These are phyloP conservation scores for Paracorniculantispora psalliotae DNA, from an alignment of 2,329 filamentous ascomycete genomes.

Conservation along the genomic window DNA sequence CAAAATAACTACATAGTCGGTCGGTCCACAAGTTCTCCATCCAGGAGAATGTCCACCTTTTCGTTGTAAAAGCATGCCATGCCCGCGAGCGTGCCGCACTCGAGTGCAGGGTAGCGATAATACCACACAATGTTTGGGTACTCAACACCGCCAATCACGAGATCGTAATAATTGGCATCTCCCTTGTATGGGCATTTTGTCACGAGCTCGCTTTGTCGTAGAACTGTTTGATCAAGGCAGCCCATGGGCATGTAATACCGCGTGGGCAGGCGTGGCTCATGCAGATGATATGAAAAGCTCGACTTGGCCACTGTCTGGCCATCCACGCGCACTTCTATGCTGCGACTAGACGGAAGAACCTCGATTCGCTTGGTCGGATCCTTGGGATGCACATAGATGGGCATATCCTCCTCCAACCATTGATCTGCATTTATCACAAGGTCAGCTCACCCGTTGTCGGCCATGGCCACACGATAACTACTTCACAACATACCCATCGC, in stretches of 20 bases:
- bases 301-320: conserved; percentile 45
- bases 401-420: conserved; percentile 52
- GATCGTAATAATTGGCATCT: conserved; percentile 56
- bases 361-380: conserved; percentile 64
- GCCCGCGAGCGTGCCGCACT: conserved; percentile 52
- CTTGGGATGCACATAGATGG: conserved; percentile 59
- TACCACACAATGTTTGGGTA: conserved; percentile 57
- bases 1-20: conserved; percentile 23
- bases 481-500: conserved; percentile 26
- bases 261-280: conserved; percentile 55
- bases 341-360: conserved; percentile 50
- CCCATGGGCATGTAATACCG: conserved; percentile 56
- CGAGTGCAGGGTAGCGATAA: conserved; percentile 52
- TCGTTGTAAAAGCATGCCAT: conserved; percentile 63
- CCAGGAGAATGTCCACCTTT: conserved; percentile 58
- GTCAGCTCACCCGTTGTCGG: background rate
- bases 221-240: conserved; percentile 38
- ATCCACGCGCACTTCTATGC: conserved; percentile 44
- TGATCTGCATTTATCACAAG: conserved; percentile 25
- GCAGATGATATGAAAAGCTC: conserved; percentile 45
- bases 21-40: conserved; percentile 37
- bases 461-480: background rate
- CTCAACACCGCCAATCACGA: conserved; percentile 41
- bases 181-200: conserved; percentile 65
- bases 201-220: conserved; percentile 46